Conservation (phyloP, 768 basidiomycete genomes). For the Suillus bovinus region DNA sequence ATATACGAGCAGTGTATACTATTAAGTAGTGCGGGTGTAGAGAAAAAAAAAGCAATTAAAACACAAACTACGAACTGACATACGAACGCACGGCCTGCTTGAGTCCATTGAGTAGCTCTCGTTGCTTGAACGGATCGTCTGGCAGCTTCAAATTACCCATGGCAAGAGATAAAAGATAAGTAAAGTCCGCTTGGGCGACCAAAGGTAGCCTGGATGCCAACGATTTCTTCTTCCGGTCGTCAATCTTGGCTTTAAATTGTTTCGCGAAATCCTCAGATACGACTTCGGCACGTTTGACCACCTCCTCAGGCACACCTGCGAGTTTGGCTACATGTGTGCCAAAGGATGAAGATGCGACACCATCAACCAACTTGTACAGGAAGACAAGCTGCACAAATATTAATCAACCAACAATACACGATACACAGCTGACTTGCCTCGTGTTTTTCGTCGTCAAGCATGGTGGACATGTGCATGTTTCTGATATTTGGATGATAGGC, state of each 20-base stretch:
- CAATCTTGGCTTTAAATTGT: constrained; percentile 81
- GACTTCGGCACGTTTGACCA: constrained; percentile 86
- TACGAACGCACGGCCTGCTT: constrained; percentile 42
- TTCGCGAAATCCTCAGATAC: constrained; percentile 86
- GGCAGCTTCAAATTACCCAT: constrained; percentile 54
- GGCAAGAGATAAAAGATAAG: constrained; percentile 68
- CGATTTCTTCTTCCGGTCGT: constrained; percentile 56
- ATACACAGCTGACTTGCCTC: constrained; percentile 50
- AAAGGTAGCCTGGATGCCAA: constrained; percentile 68
- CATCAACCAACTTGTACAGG: constrained; percentile 90
- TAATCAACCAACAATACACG: neutral
- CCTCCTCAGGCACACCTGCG: constrained; percentile 83
- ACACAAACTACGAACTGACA: neutral
- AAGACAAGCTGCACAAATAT: constrained; percentile 69
- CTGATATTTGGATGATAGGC: constrained; percentile 89
- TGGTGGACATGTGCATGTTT: constrained; percentile 94
- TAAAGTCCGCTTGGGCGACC: constrained; percentile 87
- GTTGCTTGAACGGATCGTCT: constrained; percentile 50
- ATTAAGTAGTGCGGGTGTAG: neutral
- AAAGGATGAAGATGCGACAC: constrained; percentile 85
- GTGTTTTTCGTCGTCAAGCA: constrained; percentile 89
- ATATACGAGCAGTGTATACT: neutral
- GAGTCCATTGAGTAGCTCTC: constrained; percentile 55
- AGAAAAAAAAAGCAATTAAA: neutral
- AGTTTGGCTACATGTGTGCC: constrained; percentile 95